Conservation (phyloP, 2,329 filamentous ascomycete species). For the Capronia coronata region DNA sequence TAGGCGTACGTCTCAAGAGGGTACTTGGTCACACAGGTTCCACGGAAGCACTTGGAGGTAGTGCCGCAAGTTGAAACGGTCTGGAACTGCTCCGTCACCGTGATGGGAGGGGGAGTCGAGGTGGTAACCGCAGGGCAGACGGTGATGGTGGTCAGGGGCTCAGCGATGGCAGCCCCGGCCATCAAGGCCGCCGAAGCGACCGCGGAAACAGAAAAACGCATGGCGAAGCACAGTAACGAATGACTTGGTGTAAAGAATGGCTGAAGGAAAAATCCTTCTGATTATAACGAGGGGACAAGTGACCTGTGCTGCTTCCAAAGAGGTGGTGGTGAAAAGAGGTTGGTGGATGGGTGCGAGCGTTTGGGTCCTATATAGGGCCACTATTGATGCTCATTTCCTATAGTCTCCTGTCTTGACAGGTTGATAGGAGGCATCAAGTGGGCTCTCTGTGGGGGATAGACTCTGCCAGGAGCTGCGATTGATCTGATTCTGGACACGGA, state of each 20-base stretch:
- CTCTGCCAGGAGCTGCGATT: neutral
- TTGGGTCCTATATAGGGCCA: conserved; percentile 15
- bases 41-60: conserved; percentile 14
- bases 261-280: conserved; percentile 19
- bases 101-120: conserved; percentile 10
- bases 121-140: conserved; percentile 13
- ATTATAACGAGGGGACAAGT: conserved; percentile 16
- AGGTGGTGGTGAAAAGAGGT: conserved; percentile 8
- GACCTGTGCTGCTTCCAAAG: conserved; percentile 15
- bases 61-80: conserved; percentile 18
- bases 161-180: conserved; percentile 15
- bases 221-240: conserved; percentile 15
- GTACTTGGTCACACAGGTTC: conserved; percentile 15
- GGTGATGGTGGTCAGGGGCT: conserved; percentile 18
- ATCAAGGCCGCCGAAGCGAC: conserved; percentile 11
- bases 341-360: conserved; percentile 8
- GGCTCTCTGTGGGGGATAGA: conserved; percentile 6
- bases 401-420: neutral
- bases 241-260: conserved; percentile 12
- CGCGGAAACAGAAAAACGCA: conserved; percentile 15
- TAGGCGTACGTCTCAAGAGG: conserved; percentile 19
- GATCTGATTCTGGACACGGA: neutral
- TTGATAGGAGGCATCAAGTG: conserved; percentile 5
- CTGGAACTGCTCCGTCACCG: conserved; percentile 22
- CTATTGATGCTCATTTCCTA: conserved; percentile 6